Evolutionary conservation across 2,329 filamentous ascomycete species (phyloP), one percentile per base, ranked within the genome.

Genomic region (Metarhizium album): DNA sequence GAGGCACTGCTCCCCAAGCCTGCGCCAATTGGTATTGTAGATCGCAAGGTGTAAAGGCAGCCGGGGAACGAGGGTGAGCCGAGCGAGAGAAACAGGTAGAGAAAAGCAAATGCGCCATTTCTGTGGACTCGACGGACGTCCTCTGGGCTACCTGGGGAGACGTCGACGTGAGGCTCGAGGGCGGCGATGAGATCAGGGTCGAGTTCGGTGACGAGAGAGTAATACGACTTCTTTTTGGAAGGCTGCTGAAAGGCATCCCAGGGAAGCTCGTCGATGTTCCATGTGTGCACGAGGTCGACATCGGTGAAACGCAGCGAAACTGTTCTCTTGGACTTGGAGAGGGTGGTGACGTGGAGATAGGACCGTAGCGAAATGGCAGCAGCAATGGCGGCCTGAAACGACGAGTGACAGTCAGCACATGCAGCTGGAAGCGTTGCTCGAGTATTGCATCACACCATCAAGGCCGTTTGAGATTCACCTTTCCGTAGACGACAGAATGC

Each of bases 401-500:
- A n/a, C 4, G 23, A 6, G 9, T 4, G 16, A 27, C 2, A 13
- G 14, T 3, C n/a, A 13, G 29, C 14, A 29, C 8, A n/a, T 23
- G 3, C 22, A 11, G 13, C 11, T 8, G 27, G n/a, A 42, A 8
- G 9, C 3, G 38, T 11, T 16, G 22, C 16, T 42, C 4, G n/a
- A n/a, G n/a, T n/a, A n/a, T n/a, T 42, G 38, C 23, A 20, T 2
- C 33, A 45, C 7, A 16, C 2, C 33, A 4, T 35, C 3, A 27
- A 13, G 4, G 6, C 9, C n/a, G 2, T 16, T 24, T 13, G 1
- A 16, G 59, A 33, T 70, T 51, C 71, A 87, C 86, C 80, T 96
- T 97, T 64, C 90, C 90, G 64, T 98, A 83, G 20, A 98, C 93
- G n/a, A 97, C 93, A 2, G 93, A 87, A 72, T 98, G 93, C 68